Evolutionary conservation across 1,284 basidiomycete genomes (phyloP).

Genomic region (Cutaneotrichosporon daszewskae): DNA sequence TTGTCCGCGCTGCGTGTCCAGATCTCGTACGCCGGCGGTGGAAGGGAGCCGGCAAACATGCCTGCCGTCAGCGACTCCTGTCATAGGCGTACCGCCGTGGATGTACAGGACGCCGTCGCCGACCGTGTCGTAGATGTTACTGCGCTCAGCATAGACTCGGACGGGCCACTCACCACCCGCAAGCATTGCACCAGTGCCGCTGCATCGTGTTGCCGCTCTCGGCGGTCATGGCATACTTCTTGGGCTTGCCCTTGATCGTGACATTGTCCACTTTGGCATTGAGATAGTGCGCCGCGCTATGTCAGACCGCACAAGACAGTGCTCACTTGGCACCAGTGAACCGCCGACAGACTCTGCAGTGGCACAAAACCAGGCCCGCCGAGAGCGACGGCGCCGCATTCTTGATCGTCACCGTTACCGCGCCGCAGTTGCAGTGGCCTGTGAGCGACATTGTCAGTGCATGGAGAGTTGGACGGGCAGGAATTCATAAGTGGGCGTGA

Average conservation of each 20-base stretch:
- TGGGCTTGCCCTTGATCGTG: not conserved
- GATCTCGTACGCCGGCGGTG: not conserved
- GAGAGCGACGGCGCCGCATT: not conserved
- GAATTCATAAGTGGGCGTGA: too few relatives aligned
- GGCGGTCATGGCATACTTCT: not conserved
- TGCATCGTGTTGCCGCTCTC: not conserved
- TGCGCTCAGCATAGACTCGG: too few relatives aligned
- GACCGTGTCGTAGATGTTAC: too few relatives aligned
- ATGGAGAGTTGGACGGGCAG: too few relatives aligned
- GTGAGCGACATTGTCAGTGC: too few relatives aligned
- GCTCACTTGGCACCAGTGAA: not conserved
- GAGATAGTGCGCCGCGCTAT: too few relatives aligned
- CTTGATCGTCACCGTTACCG: conserved; percentile 2
- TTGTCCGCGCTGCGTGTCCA: not conserved
- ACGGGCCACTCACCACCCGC: too few relatives aligned
- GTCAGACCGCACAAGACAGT: too few relatives aligned
- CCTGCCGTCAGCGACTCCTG: conserved; percentile 3
- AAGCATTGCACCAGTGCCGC: not conserved
- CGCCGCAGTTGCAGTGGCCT: conserved; percentile 2
- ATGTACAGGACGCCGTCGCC: too few relatives aligned
- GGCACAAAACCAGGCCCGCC: conserved; percentile 1
- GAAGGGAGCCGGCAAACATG: not conserved
- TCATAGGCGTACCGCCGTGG: too few relatives aligned
- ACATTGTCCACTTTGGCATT: not conserved
- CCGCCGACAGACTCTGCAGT: conserved; percentile 3